These are phyloP conservation scores for Solanum hybrid DNA, from an alignment of 305 asterid genomes.

Conservation along the genomic window DNA sequence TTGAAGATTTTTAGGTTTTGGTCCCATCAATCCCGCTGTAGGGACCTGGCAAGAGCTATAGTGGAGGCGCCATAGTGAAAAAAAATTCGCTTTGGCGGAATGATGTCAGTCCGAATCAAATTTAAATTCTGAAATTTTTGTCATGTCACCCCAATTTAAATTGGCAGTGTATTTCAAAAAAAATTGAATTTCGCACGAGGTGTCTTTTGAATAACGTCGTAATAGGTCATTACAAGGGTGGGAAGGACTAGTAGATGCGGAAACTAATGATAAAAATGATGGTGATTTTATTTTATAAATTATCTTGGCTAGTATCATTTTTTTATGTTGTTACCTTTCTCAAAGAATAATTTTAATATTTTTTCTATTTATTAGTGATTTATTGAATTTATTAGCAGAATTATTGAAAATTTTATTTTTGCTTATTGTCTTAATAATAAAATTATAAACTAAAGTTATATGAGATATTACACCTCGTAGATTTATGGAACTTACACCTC, in stretches of 20 bases:
- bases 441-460: too few species aligned
- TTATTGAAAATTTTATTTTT: too few species aligned
- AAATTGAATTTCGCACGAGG: not conserved
- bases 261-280: too few species aligned
- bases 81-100: not conserved
- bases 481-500: not conserved
- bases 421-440: too few species aligned
- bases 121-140: too few species aligned
- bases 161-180: not conserved
- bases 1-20: not conserved
- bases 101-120: too few species aligned
- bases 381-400: not conserved
- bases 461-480: too few species aligned
- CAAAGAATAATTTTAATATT: not conserved
- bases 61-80: not conserved
- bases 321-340: not conserved
- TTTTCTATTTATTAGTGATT: not conserved
- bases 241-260: not conserved
- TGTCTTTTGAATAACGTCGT: not conserved
- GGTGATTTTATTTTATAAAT: not conserved
- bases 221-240: not conserved
- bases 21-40: not conserved
- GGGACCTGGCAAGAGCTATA: not conserved
- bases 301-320: not conserved
- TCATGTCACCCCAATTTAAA: not conserved